Base-by-base conservation (phyloP, 2,329 filamentous ascomycete genomes). In the Talaromyces piceae region DNA sequence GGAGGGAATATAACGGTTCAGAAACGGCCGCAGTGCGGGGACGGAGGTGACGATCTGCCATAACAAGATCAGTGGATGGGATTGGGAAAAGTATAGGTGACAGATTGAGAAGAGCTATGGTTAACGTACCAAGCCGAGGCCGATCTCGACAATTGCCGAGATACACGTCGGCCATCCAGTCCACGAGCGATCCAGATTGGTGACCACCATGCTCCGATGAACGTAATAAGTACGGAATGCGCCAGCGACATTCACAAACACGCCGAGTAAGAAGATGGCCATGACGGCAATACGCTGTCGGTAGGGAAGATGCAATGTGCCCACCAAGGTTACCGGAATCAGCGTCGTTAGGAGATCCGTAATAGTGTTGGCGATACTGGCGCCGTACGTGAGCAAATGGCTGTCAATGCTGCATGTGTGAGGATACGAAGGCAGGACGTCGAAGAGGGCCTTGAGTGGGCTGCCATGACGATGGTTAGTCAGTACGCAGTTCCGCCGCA, bases 311-410 rank as follows among this genome's bases (percentile, higher is more conserved):
- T 68, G 64, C 37, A 71, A 54, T 12, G 62, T 65, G 67, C 66
- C 70, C 46, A 71, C 65, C 37, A 70, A 56, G 5, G 67, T 65
- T 60, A 71, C 68, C 2, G 69, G 69, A 9, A 71, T 49, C 9
- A 63, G 49, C 3, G 68, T 67, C 18, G 58, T 58, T 5, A 67
- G 45, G 23, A 70, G 56, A 45, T 71, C 68, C 41, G 65, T 69
- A 27, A 68, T 60, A 43, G 68, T 67, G 49, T 70, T 70, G 56
- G 68, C 60, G 18, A 67, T 58, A 55, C 67, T 69, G 5, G 61
- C 65, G 5, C 63, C 59, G 45, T 68, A 67, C 16, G 67, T 59
- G 37, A 64, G 59, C 4, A 54, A 56, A 3, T 60, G 58, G n/a
- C 59, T 59, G 16, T 67, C 54, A 39, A 66, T 23, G 44, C 65